Evolutionary conservation across 2,329 filamentous ascomycete genomes (phyloP).

Genomic region (Aspergillus uvarum): DNA sequence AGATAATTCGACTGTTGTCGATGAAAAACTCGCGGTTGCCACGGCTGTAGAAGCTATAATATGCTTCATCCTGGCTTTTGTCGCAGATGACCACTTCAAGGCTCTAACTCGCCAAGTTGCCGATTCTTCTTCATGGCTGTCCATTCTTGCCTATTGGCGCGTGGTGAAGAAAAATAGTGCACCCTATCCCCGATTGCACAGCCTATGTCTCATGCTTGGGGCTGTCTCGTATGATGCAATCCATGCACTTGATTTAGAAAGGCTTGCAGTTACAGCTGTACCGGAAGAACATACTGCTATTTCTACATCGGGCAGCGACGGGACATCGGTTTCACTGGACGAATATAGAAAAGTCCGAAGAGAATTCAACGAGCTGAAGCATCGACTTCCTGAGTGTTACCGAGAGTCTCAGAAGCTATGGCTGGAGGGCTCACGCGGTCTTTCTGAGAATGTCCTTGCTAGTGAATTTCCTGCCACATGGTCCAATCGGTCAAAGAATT

Average conservation of each 20-base stretch:
- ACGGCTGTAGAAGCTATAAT: slow-evolving; percentile 48
- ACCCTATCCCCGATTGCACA: slow-evolving; percentile 43
- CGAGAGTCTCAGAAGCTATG: slow-evolving; percentile 46
- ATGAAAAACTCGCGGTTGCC: slow-evolving; percentile 40
- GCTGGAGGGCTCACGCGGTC: slow-evolving; percentile 42
- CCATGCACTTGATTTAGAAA: slow-evolving; percentile 46
- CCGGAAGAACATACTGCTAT: slow-evolving; percentile 40
- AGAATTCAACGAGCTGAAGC: slow-evolving; percentile 43
- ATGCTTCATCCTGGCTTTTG: slow-evolving; percentile 50
- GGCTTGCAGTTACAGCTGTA: slow-evolving; percentile 42
- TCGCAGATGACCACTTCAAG: slow-evolving; percentile 44
- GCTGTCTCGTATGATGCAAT: slow-evolving; percentile 49
- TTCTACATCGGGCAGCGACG: slow-evolving; percentile 48
- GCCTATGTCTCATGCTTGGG: slow-evolving; percentile 47
- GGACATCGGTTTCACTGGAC: slow-evolving; percentile 36
- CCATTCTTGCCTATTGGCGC: slow-evolving; percentile 49
- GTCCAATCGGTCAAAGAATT: slow-evolving; percentile 41
- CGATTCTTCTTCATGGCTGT: slow-evolving; percentile 47
- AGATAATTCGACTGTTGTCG: slow-evolving; percentile 28
- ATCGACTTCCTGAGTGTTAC: slow-evolving; percentile 41
- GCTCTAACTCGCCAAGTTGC: slow-evolving; percentile 37
- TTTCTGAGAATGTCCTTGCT: slow-evolving; percentile 43
- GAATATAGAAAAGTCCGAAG: slow-evolving; percentile 39
- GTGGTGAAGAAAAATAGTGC: slow-evolving; percentile 43
- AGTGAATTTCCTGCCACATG: slow-evolving; percentile 47